phyloP scores from a whole-genome alignment of 2,329 filamentous ascomycete species.

The Talaromyces sp. region DNA sequence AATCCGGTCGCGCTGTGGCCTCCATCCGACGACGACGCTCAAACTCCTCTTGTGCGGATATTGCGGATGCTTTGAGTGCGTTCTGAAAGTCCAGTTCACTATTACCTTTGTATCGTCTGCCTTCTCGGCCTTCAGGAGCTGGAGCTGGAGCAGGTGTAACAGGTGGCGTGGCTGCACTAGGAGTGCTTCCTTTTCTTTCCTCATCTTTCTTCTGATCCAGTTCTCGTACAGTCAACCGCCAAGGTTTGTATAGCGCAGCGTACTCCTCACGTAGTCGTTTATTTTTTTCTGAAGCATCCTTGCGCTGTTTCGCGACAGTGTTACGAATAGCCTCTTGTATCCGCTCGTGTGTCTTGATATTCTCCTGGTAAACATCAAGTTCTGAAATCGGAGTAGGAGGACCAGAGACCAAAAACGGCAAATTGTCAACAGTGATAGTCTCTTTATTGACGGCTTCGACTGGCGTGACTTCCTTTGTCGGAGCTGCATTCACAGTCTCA shows the following conservation, averaged over 20 bases:
- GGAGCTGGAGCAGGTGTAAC: constrained; percentile 35
- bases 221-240: constrained; percentile 45
- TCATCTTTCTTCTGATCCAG: constrained; percentile 45
- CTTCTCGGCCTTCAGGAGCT: constrained; percentile 31
- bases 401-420: constrained; percentile 48
- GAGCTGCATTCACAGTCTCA: constrained; percentile 16
- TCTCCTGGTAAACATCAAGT: constrained; percentile 46
- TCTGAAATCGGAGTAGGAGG: constrained; percentile 47
- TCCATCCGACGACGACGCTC: constrained; percentile 46
- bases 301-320: constrained; percentile 41
- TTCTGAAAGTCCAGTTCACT: constrained; percentile 52
- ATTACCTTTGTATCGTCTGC: constrained; percentile 48
- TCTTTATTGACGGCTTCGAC: constrained; percentile 24
- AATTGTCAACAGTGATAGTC: constrained; percentile 41
- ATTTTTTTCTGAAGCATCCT: constrained; percentile 41
- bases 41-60: constrained; percentile 49
- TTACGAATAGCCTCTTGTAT: constrained; percentile 41
- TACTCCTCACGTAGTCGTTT: constrained; percentile 43
- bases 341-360: constrained; percentile 36
- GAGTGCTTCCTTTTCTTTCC: constrained; percentile 36
- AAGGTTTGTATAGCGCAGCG: constrained; percentile 44
- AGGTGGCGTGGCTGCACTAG: constrained; percentile 37
- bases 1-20: constrained; percentile 46
- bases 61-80: constrained; percentile 48
- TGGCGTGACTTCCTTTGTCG: constrained; percentile 15